Base-by-base conservation (phyloP, 192 early-diverging fungal genomes). In the Dispira simplex region DNA sequence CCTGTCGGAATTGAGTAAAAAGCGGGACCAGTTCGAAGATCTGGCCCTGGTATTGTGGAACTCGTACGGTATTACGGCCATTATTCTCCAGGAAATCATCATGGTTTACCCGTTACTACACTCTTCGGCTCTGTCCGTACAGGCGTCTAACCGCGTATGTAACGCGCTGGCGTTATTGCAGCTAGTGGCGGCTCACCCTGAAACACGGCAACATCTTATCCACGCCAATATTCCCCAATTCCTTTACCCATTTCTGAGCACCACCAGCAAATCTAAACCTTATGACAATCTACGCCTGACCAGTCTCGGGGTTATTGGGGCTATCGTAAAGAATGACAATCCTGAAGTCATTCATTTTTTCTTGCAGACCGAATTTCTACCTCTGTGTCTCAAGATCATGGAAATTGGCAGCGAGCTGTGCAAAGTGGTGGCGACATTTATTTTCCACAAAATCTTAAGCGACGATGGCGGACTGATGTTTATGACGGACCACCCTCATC, bases 341-440 rank as follows among this genome's bases (percentile, higher is more conserved):
- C 84, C 89, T 46, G 95, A 98, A 56, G 92, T 97, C 9, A 97
- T 95, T 71, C 86, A 83, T 43, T 98, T 97, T 67, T 79, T 98
- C 63, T 78, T 98, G 5, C 89, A 88, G 20, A 97, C 95, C 44
- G 95, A 98, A 76, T 97, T 98, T 65, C 88, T 98, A 65, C 95
- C 95, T 1, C 83, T 98, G 20, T 97, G 93, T 70, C 75, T 98
- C n/a, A 86, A 95, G 65, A 98, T 98, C 67, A 95, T 98, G 92
- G 95, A 98, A 69, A 92, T 89, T 64, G 95, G 95, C 44, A 87
- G 83, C 67, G 95, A 98, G 68, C 82, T 97, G 46, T 94, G 90
- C 64, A 98, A 98, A 69, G 95, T 92, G 32, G 95, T 98, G 44
- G 95, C 95, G n/a, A 98, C 95, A 26, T 97, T 98, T 74, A 95